Conservation (phyloP, 169 alveolate species). For the Plasmodium billcollinsi region DNA sequence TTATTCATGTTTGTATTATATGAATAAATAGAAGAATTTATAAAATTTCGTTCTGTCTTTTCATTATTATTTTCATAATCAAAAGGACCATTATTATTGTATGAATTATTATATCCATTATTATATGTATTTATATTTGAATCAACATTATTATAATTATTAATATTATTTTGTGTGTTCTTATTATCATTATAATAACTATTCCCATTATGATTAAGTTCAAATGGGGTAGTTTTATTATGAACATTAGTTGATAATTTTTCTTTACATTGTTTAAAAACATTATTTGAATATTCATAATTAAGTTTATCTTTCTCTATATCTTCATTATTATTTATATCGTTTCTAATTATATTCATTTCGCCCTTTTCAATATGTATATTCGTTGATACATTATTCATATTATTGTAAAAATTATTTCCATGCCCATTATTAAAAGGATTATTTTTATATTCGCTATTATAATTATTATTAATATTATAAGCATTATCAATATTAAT, state of each 20-base stretch:
- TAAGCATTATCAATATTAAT: neutral
- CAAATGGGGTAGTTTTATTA: neutral
- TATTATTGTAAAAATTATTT: neutral
- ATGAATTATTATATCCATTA: neutral
- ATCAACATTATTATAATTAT: neutral
- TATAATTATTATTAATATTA: neutral
- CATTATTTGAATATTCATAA: neutral
- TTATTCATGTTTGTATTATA: conserved; percentile 7
- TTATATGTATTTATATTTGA: neutral
- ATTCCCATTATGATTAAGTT: neutral
- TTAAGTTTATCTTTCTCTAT: neutral
- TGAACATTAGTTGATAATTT: neutral
- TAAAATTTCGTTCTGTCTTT: neutral
- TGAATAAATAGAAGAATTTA: conserved; percentile 40
- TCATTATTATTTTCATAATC: conserved; percentile 9
- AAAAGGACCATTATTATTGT: neutral
- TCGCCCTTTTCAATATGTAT: conserved; percentile 39
- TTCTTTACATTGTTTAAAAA: neutral
- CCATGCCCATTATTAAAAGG: neutral
- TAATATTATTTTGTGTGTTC: neutral
- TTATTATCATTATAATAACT: neutral
- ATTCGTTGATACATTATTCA: conserved; percentile 9
- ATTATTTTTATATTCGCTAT: conserved; percentile 1
- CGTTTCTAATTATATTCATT: conserved; percentile 22
- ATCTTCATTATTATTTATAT: neutral